phyloP scores from a whole-genome alignment of 306 rosid species.

The Castanea mollissima region DNA sequence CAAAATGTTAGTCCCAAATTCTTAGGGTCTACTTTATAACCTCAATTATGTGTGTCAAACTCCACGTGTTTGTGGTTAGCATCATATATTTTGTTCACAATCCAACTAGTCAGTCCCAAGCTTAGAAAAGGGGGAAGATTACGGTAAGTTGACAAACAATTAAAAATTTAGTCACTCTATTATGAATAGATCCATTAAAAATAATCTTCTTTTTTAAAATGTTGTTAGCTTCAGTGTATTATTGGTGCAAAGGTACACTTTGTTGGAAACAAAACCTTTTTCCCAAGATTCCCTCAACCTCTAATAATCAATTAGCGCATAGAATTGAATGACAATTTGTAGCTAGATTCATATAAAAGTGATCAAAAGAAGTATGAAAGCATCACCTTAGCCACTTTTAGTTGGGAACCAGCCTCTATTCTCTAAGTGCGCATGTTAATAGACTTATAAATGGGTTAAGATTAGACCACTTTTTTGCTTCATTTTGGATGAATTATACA shows the following conservation, averaged over 20 bases:
- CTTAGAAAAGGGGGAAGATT: too few relatives aligned
- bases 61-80: too few relatives aligned
- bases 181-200: too few relatives aligned
- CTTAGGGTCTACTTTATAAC: too few relatives aligned
- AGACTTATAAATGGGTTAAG: background rate
- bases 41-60: too few relatives aligned
- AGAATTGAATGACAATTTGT: background rate
- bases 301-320: conserved; percentile 10
- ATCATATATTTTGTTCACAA: too few relatives aligned
- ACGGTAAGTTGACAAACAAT: too few relatives aligned
- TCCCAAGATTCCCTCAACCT: conserved; percentile 10
- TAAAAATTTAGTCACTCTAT: too few relatives aligned
- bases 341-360: background rate
- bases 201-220: too few relatives aligned
- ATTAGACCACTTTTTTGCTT: background rate
- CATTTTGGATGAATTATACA: background rate
- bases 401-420: background rate
- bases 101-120: too few relatives aligned
- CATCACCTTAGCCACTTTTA: background rate
- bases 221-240: background rate
- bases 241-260: background rate
- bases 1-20: too few relatives aligned
- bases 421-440: background rate
- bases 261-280: background rate
- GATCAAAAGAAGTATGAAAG: background rate